Conservation (phyloP, 768 basidiomycete species). For the Guyanaporus albipodus region DNA sequence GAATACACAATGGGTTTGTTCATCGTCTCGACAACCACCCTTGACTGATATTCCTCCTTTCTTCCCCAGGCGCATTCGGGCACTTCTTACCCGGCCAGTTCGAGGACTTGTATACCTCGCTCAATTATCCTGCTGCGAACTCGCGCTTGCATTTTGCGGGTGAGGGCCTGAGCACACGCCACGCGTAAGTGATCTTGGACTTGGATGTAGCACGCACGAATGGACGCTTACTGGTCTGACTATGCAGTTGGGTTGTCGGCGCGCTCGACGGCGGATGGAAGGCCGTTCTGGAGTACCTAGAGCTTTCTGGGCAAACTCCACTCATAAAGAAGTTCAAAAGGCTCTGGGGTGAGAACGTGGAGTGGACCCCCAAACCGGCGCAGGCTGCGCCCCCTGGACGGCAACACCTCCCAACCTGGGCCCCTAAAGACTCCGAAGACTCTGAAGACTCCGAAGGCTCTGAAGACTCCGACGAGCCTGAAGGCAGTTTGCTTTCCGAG, state of each 20-base stretch:
- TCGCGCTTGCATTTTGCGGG: slow-evolving; percentile 16
- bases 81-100: slow-evolving; percentile 41
- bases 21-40: neutral
- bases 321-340: slow-evolving; percentile 16
- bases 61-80: slow-evolving; percentile 38
- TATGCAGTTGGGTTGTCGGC: slow-evolving; percentile 37
- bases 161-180: slow-evolving; percentile 13
- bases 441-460: too few species aligned
- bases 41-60: neutral
- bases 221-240: neutral
- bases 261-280: slow-evolving; percentile 37
- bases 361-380: too few species aligned
- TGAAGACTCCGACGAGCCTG: too few species aligned
- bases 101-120: slow-evolving; percentile 27
- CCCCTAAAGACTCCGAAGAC: too few species aligned
- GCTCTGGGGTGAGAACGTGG: slow-evolving; percentile 29
- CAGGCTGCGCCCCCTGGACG: too few species aligned
- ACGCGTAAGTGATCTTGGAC: slow-evolving; percentile 7
- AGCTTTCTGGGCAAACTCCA: slow-evolving; percentile 6
- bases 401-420: too few species aligned
- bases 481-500: too few species aligned
- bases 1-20: slow-evolving; percentile 34
- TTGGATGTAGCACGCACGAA: slow-evolving; percentile 24
- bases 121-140: slow-evolving; percentile 31
- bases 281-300: slow-evolving; percentile 28